phyloP scores from a whole-genome alignment of 345 rosid species.

The Lumnitzera littorea region DNA sequence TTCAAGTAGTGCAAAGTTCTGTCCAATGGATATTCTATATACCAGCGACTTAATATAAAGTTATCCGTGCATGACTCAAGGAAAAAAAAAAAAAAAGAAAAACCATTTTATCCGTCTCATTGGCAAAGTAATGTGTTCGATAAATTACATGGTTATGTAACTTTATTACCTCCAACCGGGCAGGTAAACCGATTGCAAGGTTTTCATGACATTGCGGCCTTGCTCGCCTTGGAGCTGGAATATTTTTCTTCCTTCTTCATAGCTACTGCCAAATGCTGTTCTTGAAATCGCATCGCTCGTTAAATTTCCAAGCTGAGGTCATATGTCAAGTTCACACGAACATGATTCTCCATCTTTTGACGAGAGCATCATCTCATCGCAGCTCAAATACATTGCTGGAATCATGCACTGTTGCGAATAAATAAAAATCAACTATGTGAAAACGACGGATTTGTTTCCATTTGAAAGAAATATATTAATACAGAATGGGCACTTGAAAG shows the following conservation, averaged over 20 bases:
- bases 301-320: conserved; percentile 30
- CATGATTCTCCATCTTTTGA: neutral
- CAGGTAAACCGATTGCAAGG: conserved; percentile 9
- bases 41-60: too few species aligned
- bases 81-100: too few species aligned
- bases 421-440: neutral
- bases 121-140: too few species aligned
- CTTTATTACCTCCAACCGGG: conserved; percentile 38
- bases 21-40: conserved; percentile 51
- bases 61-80: too few species aligned
- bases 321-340: conserved; percentile 24
- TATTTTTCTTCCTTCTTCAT: conserved; percentile 33
- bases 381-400: conserved; percentile 20
- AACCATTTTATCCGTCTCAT: too few species aligned
- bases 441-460: too few species aligned
- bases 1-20: conserved; percentile 52
- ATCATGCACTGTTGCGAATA: conserved; percentile 20
- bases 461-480: too few species aligned
- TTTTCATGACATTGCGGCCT: neutral
- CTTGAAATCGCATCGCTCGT: conserved; percentile 39
- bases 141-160: too few species aligned
- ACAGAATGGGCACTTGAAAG: too few species aligned
- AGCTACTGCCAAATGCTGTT: conserved; percentile 43
- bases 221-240: conserved; percentile 28
- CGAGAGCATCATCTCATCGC: conserved; percentile 17